Conservation (phyloP, 169 alveolate genomes). For the Plasmodium yoelii region DNA sequence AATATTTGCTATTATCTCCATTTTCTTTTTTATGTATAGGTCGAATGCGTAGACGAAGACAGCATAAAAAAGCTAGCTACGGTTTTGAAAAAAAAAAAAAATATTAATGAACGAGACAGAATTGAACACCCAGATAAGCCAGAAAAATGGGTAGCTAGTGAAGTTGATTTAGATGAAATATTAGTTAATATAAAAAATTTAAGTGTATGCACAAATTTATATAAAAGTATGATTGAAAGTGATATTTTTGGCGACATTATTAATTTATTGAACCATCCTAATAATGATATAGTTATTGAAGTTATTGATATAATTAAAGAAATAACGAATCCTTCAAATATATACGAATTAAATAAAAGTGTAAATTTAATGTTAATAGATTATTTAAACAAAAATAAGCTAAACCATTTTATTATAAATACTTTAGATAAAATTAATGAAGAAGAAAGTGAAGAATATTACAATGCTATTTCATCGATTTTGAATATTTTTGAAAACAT, state of each 20-base stretch:
- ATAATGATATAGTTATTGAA: constrained; percentile 70
- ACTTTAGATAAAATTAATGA: constrained; percentile 66
- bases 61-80: constrained; percentile 64
- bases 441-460: constrained; percentile 66
- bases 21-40: background rate
- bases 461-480: constrained; percentile 73
- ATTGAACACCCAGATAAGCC: constrained; percentile 75
- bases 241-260: constrained; percentile 57
- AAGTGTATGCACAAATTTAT: constrained; percentile 70
- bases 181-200: constrained; percentile 57
- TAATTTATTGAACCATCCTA: constrained; percentile 66
- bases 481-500: constrained; percentile 65
- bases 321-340: constrained; percentile 67
- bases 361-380: constrained; percentile 21
- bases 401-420: constrained; percentile 70
- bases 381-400: constrained; percentile 51
- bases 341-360: constrained; percentile 50
- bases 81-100: constrained; percentile 55
- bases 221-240: constrained; percentile 62
- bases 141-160: constrained; percentile 73
- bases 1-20: background rate
- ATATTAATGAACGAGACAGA: constrained; percentile 70
- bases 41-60: constrained; percentile 68
- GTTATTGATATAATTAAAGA: constrained; percentile 70
- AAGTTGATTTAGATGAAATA: constrained; percentile 75